Evolutionary conservation across 495 filamentous ascomycete genomes (phyloP).

Genomic region (Neurospora sublineolata): DNA sequence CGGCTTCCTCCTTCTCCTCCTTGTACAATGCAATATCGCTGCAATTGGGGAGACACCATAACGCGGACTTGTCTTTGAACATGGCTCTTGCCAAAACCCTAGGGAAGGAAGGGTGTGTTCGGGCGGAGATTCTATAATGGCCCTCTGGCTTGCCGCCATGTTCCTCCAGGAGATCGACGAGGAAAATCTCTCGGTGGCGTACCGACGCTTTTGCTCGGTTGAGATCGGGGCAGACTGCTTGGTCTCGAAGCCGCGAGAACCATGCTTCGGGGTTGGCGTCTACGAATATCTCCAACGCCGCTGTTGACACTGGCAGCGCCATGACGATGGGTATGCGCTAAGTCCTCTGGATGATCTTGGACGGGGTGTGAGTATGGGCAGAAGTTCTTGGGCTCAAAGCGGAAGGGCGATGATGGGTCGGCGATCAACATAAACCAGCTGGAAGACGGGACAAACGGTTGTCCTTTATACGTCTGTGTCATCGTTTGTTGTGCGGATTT

Average conservation of each 20-base stretch:
- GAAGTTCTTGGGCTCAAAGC: neutral
- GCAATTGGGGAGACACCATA: neutral
- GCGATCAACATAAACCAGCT: neutral
- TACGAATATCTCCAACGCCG: neutral
- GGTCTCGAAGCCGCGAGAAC: neutral
- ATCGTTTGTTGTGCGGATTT: neutral
- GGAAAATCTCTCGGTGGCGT: neutral
- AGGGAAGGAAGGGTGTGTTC: neutral
- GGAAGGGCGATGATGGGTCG: neutral
- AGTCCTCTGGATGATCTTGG: neutral
- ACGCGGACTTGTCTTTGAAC: neutral
- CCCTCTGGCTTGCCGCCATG: neutral
- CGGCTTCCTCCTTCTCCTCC: neutral
- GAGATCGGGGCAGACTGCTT: neutral
- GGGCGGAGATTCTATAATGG: neutral
- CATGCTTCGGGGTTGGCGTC: neutral
- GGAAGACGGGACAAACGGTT: neutral
- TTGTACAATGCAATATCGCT: neutral
- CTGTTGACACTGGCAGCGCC: neutral
- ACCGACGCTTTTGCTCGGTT: neutral
- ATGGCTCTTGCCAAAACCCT: neutral
- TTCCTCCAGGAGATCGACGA: neutral
- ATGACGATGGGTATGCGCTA: neutral
- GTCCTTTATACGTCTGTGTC: neutral
- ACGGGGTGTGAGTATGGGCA: neutral